These are phyloP conservation scores for Carex littledalei DNA, from an alignment of 176 grass and related monocot genomes.

Conservation along the genomic window DNA sequence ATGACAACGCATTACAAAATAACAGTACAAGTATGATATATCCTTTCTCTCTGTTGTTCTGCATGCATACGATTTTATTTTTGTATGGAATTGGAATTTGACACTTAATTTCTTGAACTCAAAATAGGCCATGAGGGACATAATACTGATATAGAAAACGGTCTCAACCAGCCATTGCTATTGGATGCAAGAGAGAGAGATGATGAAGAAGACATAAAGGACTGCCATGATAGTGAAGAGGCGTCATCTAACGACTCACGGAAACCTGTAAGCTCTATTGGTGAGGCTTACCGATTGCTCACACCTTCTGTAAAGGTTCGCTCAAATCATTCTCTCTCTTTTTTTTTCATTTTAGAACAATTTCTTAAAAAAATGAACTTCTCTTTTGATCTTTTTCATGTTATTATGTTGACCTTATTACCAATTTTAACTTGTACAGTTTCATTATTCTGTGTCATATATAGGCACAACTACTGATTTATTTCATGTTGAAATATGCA, in stretches of 20 bases:
- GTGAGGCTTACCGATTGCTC: constrained; percentile 75
- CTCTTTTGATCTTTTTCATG: neutral
- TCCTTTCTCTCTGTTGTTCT: constrained; percentile 3
- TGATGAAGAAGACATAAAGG: constrained; percentile 51
- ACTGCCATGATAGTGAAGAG: constrained; percentile 60
- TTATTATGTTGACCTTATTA: neutral
- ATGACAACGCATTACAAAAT: neutral
- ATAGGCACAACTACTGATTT: constrained; percentile 85
- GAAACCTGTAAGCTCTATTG: constrained; percentile 64
- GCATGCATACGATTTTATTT: neutral
- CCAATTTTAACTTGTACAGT: neutral
- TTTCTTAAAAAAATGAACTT: neutral
- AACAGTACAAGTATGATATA: constrained; percentile 36
- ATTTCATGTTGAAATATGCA: constrained; percentile 95
- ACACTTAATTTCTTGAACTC: constrained; percentile 28
- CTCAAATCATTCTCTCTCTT: neutral
- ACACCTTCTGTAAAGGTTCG: constrained; percentile 92
- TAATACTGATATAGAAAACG: constrained; percentile 52
- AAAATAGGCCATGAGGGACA: constrained; percentile 33
- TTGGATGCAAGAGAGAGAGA: constrained; percentile 34
- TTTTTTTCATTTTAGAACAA: neutral
- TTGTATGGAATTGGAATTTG: neutral
- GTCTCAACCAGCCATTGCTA: constrained; percentile 59
- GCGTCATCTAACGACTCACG: constrained; percentile 28
- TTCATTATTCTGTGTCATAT: neutral